These are phyloP conservation scores for Dimargaris verticillata DNA, from an alignment of 192 early-diverging fungal genomes.

Conservation along the genomic window DNA sequence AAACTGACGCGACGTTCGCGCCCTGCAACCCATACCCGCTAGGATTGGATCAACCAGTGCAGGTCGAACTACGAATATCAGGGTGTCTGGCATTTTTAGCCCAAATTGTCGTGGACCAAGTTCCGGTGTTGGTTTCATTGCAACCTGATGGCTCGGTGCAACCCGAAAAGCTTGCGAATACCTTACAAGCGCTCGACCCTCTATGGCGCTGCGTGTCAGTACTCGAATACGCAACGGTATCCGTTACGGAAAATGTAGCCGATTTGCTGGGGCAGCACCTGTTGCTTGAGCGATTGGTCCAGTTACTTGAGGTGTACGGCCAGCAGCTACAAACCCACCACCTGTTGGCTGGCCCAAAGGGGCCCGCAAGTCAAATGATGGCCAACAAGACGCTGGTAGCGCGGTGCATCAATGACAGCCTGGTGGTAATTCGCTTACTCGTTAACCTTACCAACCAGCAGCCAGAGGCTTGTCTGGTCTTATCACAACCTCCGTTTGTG, in stretches of 20 bases:
- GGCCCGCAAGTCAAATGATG: neutral
- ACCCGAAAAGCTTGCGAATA: neutral
- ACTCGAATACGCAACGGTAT: constrained; percentile 8
- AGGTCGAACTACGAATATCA: constrained; percentile 5
- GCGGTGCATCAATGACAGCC: neutral
- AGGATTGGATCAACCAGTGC: neutral
- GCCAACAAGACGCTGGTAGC: neutral
- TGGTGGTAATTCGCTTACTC: constrained; percentile 2
- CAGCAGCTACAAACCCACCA: neutral
- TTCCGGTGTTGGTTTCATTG: neutral
- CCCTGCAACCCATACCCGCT: too few relatives aligned
- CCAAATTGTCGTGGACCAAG: neutral
- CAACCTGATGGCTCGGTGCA: neutral
- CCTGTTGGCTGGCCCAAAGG: neutral
- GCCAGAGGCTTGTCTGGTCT: neutral
- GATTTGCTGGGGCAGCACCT: neutral
- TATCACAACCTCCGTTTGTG: neutral
- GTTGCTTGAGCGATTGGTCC: neutral
- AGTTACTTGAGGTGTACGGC: neutral
- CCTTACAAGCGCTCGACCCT: neutral
- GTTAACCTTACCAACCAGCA: constrained; percentile 11
- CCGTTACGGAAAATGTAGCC: neutral
- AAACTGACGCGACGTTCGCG: too few relatives aligned
- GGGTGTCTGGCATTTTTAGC: constrained; percentile 8
- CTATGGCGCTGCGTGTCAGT: neutral